Evolutionary conservation across 106 monocot species (phyloP).

Genomic region (Triglochin maritima): DNA sequence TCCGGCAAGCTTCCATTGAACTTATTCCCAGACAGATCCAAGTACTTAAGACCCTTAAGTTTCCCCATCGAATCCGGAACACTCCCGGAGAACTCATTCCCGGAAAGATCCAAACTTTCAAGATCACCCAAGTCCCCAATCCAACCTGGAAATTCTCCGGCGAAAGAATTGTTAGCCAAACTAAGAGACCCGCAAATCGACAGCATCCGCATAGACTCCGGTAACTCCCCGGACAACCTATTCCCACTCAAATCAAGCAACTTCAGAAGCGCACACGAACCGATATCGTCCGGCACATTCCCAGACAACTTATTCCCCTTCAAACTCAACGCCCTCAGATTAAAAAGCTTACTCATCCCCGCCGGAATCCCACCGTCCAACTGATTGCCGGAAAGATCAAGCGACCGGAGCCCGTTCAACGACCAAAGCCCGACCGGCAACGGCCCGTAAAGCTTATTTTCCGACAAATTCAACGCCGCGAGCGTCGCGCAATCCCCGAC

Average conservation of each 20-base stretch:
- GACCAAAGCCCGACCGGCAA: conserved; percentile 51
- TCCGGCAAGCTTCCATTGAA: conserved; percentile 63
- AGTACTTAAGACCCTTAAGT: conserved; percentile 30
- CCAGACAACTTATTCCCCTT: conserved; percentile 44
- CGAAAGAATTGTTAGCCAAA: conserved; percentile 42
- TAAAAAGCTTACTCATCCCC: conserved; percentile 31
- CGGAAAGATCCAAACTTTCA: conserved; percentile 38
- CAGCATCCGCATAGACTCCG: conserved; percentile 45
- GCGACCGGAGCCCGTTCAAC: conserved; percentile 30
- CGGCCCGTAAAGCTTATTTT: conserved; percentile 48
- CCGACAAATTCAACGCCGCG: conserved; percentile 41
- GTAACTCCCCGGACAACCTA: conserved; percentile 38
- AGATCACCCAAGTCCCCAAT: conserved; percentile 38
- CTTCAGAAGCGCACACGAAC: conserved; percentile 30
- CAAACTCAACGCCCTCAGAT: conserved; percentile 39
- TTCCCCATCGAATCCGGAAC: conserved; percentile 55
- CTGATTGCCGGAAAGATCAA: conserved; percentile 71
- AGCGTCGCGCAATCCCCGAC: conserved; percentile 45
- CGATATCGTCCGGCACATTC: conserved; percentile 39
- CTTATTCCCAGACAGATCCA: conserved; percentile 53
- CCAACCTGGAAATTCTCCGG: conserved; percentile 47
- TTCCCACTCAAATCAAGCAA: conserved; percentile 49
- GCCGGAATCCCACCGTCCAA: conserved; percentile 42
- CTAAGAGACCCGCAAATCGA: conserved; percentile 28
- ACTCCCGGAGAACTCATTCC: conserved; percentile 42